Evolutionary conservation across 768 basidiomycete genomes (phyloP), one percentile per base, ranked within the genome.

Genomic region (Galerina marginata): DNA sequence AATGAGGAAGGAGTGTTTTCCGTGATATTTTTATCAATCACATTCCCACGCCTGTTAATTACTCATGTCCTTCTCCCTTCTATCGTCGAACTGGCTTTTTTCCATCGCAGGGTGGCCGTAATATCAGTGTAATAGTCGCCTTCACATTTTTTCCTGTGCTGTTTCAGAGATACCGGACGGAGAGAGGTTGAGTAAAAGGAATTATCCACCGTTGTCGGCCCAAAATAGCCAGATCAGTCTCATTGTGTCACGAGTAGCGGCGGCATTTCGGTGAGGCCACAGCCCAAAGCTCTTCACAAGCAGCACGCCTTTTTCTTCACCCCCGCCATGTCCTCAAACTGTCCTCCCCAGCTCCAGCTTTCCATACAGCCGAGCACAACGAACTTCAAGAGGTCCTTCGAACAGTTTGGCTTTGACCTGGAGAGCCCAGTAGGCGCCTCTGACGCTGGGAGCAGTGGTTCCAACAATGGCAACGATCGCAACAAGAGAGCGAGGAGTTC

Each of bases 371-470:
- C 79, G 1, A 78, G 70, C 56, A 77, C 82, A 2, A 81, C 82
- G 0, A 84, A 83, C 15, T 86, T 87, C 75, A 87, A 87, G 65
- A 79, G 85, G 47, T 83, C 85, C 12, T 87, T 87, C 68, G 78
- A 84, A 56, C 79, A 86, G 66, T 85, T 82, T 62, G 83, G 83
- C 33, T 82, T 84, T 60, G 84, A 86, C 74, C 72, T 86, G 45
- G 83, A 83, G 16, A 81, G 81, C 58, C 82, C 83, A 9, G 68
- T 69, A 6, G 69, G 65, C n/a, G 37, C 43, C n/a, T 43, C 57
- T 37, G 55, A 61, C 38, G 74, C 61, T 58, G 69, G 74, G 59
- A 69, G 66, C 26, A 55, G 59, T 37, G 42, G 39, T 23, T 20
- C 29, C 26, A 68, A 65, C 67, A 71, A 75, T 69, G 76, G 65